Conservation (phyloP, 345 rosid species). For the Punica granatum region DNA sequence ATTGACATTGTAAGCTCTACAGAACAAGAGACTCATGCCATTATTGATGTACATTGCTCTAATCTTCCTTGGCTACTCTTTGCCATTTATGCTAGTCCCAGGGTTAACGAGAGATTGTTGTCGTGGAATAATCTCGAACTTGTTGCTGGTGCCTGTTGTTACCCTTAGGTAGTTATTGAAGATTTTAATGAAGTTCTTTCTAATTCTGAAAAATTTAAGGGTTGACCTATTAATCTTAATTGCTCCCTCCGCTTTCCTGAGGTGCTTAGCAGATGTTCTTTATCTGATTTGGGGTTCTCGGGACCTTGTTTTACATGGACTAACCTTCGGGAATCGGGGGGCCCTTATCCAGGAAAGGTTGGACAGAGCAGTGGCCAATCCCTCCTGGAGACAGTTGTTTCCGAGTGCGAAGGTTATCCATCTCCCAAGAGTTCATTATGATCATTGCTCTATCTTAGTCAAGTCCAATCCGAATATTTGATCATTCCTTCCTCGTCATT, state of each 20-base stretch:
- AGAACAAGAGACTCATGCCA: too few relatives aligned
- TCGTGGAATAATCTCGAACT: neutral
- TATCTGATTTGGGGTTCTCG: neutral
- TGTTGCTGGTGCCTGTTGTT: neutral
- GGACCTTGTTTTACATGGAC: neutral
- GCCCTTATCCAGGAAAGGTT: neutral
- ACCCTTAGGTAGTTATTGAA: neutral
- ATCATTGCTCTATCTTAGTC: neutral
- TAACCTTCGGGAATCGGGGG: neutral
- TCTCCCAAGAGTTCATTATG: neutral
- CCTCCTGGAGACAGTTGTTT: neutral
- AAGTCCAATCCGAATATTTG: too few relatives aligned
- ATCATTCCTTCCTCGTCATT: too few relatives aligned
- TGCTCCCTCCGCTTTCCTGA: too few relatives aligned
- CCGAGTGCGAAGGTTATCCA: neutral
- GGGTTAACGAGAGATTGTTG: neutral
- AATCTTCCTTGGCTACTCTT: neutral
- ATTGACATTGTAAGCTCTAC: too few relatives aligned
- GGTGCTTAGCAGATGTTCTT: too few relatives aligned
- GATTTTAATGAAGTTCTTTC: neutral
- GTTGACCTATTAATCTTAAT: too few relatives aligned
- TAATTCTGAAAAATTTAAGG: neutral
- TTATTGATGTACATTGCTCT: too few relatives aligned
- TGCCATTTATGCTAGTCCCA: neutral
- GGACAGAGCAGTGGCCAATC: neutral